phyloP scores from a whole-genome alignment of 208 protist species.

The Trypanosoma melophagium region DNA sequence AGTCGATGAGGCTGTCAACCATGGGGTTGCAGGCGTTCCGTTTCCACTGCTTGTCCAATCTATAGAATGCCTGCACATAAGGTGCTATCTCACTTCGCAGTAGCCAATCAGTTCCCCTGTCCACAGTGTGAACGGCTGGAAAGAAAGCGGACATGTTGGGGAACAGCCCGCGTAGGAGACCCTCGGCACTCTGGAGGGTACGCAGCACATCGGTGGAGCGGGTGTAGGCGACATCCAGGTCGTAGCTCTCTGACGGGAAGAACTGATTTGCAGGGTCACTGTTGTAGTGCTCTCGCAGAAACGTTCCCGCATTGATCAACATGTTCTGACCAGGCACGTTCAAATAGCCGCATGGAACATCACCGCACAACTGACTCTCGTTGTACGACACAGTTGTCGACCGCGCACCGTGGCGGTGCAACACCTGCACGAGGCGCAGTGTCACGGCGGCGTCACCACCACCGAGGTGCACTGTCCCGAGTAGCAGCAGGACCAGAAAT shows the following conservation, averaged over 20 bases:
- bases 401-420: conserved; percentile 51
- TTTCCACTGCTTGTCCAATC: conserved; percentile 6
- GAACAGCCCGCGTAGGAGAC: conserved; percentile 41
- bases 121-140: conserved; percentile 59
- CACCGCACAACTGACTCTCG: conserved; percentile 36
- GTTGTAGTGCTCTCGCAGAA: conserved; percentile 39
- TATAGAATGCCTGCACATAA: conserved; percentile 22
- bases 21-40: conserved; percentile 18
- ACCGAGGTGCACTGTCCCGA: background rate
- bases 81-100: conserved; percentile 30
- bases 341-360: conserved; percentile 40
- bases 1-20: conserved; percentile 28
- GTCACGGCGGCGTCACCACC: background rate
- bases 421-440: conserved; percentile 33
- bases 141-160: conserved; percentile 32
- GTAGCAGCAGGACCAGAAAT: background rate
- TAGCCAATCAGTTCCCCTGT: conserved; percentile 22
- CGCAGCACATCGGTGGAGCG: conserved; percentile 46
- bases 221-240: conserved; percentile 31
- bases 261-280: conserved; percentile 20
- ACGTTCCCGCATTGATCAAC: conserved; percentile 38
- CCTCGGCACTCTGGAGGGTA: conserved; percentile 44
- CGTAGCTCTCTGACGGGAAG: conserved; percentile 35
- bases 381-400: conserved; percentile 40
- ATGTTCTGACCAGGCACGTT: conserved; percentile 36